A percentile compares a stretch with the other conserved stretches of the same genome.
phyloP scores from a whole-genome alignment of 2,329 filamentous ascomycete species.

The Penicillium glabrum region DNA sequence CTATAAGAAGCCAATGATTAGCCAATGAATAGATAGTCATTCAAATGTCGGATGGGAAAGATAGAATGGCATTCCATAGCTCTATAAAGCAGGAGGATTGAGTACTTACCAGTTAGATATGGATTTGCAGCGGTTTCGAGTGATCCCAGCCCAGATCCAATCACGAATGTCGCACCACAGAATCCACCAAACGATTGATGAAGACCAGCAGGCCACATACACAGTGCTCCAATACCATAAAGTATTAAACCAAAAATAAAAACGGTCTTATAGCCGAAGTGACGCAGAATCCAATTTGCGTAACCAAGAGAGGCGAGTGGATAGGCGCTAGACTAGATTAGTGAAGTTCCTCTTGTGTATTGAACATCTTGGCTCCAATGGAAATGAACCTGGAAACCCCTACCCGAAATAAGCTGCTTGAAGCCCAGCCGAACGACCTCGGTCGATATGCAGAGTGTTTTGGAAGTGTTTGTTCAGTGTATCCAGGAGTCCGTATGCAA shows the following conservation, averaged over 20 bases:
- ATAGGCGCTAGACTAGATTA: conserved; percentile 44
- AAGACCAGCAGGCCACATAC: conserved; percentile 81
- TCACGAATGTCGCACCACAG: conserved; percentile 69
- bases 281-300: conserved; percentile 63
- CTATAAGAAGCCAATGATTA: conserved; percentile 28
- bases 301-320: conserved; percentile 55
- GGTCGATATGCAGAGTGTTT: conserved; percentile 54
- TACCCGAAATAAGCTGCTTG: conserved; percentile 66
- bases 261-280: conserved; percentile 75
- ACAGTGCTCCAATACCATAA: conserved; percentile 72
- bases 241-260: conserved; percentile 73
- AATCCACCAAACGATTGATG: conserved; percentile 73
- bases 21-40: neutral
- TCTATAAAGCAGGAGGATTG: too few relatives aligned
- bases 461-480: conserved; percentile 60
- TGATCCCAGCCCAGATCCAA: conserved; percentile 70
- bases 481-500: conserved; percentile 52
- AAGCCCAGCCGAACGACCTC: conserved; percentile 60
- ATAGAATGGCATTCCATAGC: too few relatives aligned
- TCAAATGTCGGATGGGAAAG: too few relatives aligned
- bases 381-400: conserved; percentile 10
- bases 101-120: conserved; percentile 59
- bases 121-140: conserved; percentile 78
- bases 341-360: neutral
- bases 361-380: neutral